These are phyloP conservation scores for Wickerhamomyces sydowiorum DNA, from an alignment of 805 yeast genomes.

Conservation along the genomic window DNA sequence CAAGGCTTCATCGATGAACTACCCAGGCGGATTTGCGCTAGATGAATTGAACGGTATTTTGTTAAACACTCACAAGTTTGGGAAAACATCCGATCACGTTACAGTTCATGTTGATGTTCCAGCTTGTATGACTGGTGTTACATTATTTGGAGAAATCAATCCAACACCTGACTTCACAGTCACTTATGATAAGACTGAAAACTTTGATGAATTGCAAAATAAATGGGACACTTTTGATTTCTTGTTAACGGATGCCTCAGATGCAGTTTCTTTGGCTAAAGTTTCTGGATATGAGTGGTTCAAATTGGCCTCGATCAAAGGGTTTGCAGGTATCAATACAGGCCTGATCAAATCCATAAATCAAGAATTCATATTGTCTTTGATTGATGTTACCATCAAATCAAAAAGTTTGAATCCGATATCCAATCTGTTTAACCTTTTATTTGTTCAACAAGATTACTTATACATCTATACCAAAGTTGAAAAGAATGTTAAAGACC, in stretches of 20 bases:
- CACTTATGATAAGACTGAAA: conserved; percentile 75
- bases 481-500: background rate
- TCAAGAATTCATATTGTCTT: conserved; percentile 1
- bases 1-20: conserved; percentile 64
- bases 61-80: conserved; percentile 8
- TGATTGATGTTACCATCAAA: conserved; percentile 8
- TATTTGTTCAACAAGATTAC: conserved; percentile 3
- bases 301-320: conserved; percentile 30
- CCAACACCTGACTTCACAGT: conserved; percentile 22
- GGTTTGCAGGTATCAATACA: conserved; percentile 35
- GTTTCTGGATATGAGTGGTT: conserved; percentile 36
- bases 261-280: conserved; percentile 15
- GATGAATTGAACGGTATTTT: conserved; percentile 41
- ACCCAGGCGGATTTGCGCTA: conserved; percentile 86
- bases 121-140: conserved; percentile 84
- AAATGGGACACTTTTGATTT: conserved; percentile 48
- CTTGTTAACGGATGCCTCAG: conserved; percentile 35
- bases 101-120: conserved; percentile 72
- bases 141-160: conserved; percentile 62
- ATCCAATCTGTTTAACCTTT: conserved; percentile 6
- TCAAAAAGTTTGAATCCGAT: conserved; percentile 11
- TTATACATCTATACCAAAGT: conserved; percentile 15
- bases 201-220: conserved; percentile 26
- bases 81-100: conserved; percentile 11
- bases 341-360: conserved; percentile 11